Evolutionary conservation across 2,329 filamentous ascomycete genomes (phyloP).

Genomic region (Venturia asperata): DNA sequence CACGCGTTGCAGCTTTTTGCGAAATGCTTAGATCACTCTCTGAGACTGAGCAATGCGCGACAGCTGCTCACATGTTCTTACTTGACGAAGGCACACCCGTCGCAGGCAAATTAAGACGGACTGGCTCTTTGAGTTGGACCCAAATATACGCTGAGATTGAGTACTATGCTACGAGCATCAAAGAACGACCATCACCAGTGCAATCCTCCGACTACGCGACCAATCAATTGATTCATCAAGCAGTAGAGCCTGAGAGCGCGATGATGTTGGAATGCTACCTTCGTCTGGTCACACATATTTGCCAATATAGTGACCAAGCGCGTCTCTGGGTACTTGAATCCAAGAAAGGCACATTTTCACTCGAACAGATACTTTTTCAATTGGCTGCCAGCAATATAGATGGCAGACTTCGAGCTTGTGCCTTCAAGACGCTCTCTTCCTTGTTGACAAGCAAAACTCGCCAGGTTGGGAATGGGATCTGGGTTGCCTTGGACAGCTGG

Average conservation of each 20-base stretch:
- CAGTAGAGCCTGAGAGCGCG: conserved; percentile 87
- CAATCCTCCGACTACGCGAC: conserved; percentile 13
- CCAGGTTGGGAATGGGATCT: conserved; percentile 64
- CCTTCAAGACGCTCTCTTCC: conserved; percentile 70
- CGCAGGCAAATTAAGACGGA: conserved; percentile 70
- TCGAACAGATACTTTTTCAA: conserved; percentile 70
- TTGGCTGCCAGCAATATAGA: conserved; percentile 72
- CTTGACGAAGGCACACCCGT: conserved; percentile 67
- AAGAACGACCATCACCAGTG: conserved; percentile 55
- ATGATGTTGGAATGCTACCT: conserved; percentile 96
- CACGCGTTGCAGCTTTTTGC: conserved; percentile 92
- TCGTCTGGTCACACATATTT: conserved; percentile 75
- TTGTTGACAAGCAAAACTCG: conserved; percentile 68
- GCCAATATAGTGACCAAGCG: conserved; percentile 63
- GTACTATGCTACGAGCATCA: conserved; percentile 72
- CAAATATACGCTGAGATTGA: conserved; percentile 88
- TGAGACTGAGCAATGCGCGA: conserved; percentile 72
- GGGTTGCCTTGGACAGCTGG: conserved; percentile 74
- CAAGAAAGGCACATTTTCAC: conserved; percentile 51
- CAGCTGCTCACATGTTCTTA: conserved; percentile 79
- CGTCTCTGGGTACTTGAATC: conserved; percentile 60
- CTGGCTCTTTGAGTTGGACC: conserved; percentile 80
- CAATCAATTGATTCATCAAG: conserved; percentile 34
- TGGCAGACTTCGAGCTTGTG: conserved; percentile 70
- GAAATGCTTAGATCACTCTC: conserved; percentile 91